Evolutionary conservation across 164 flowering plant species (phyloP).

Genomic region (Tetrastigma voinierianum): DNA sequence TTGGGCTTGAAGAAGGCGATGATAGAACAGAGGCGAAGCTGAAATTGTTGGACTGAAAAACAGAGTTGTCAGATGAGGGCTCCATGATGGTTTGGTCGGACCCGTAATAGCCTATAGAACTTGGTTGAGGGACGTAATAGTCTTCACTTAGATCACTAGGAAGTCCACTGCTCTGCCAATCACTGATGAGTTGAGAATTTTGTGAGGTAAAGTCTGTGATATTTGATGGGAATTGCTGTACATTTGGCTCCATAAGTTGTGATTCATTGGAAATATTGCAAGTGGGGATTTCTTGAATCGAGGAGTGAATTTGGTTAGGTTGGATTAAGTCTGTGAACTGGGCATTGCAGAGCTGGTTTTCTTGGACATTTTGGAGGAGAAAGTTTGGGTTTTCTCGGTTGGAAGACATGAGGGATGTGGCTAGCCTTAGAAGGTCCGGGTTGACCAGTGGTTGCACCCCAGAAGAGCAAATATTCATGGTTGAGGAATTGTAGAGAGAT

Average conservation of each 20-base stretch:
- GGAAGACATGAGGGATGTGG: conserved; percentile 42
- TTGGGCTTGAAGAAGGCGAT: conserved; percentile 58
- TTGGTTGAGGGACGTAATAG: conserved; percentile 13
- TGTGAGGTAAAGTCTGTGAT: conserved; percentile 20
- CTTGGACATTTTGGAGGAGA: conserved; percentile 32
- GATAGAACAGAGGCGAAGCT: conserved; percentile 45
- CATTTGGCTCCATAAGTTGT: conserved; percentile 10
- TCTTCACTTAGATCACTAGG: conserved; percentile 18
- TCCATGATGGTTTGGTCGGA: conserved; percentile 20
- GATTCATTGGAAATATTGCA: conserved; percentile 6
- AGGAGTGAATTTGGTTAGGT: conserved; percentile 3
- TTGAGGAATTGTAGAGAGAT: conserved; percentile 42
- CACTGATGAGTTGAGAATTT: conserved; percentile 15
- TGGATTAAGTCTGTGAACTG: background rate
- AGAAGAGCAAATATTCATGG: conserved; percentile 46
- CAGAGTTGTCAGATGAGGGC: conserved; percentile 22
- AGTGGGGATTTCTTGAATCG: conserved; percentile 14
- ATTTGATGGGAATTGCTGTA: conserved; percentile 24
- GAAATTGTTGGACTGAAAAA: conserved; percentile 26
- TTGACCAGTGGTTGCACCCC: conserved; percentile 53
- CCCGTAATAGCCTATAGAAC: conserved; percentile 10
- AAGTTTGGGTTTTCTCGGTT: conserved; percentile 28
- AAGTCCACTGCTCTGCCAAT: conserved; percentile 35
- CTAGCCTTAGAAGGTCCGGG: conserved; percentile 59
- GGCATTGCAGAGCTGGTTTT: conserved; percentile 9